Evolutionary conservation across 345 rosid species (phyloP).

Genomic region (Acer saccharum): DNA sequence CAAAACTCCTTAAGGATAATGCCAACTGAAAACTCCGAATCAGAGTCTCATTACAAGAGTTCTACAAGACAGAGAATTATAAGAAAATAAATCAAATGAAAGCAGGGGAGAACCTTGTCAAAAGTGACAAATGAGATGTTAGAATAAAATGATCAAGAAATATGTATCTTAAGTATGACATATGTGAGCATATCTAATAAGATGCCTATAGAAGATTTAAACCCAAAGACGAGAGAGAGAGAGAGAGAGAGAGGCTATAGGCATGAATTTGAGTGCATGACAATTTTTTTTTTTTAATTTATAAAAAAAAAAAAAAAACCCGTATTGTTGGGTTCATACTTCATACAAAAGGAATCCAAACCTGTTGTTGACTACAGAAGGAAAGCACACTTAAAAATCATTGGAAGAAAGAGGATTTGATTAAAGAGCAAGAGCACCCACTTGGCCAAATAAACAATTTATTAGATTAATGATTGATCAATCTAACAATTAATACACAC

Average conservation of each 20-base stretch:
- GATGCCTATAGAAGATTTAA: not conserved
- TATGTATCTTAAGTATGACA: not conserved
- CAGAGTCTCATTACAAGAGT: constrained; percentile 58
- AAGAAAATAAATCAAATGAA: not conserved
- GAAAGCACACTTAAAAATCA: too few species aligned
- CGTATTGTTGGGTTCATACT: too few species aligned
- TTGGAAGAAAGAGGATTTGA: too few species aligned
- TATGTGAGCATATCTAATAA: not conserved
- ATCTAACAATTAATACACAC: too few species aligned
- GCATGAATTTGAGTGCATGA: not conserved
- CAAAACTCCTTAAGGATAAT: constrained; percentile 55
- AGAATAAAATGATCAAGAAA: not conserved
- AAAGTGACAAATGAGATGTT: not conserved
- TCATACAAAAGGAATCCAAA: too few species aligned
- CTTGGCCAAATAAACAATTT: too few species aligned
- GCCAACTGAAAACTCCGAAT: constrained; percentile 69
- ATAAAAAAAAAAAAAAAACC: too few species aligned
- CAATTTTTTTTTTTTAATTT: too few species aligned
- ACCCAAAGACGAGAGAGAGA: not conserved
- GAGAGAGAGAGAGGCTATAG: not conserved
- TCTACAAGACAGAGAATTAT: constrained; percentile 34
- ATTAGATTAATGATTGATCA: too few species aligned
- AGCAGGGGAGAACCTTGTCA: not conserved
- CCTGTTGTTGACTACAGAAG: too few species aligned
- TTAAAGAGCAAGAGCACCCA: too few species aligned